Evolutionary conservation across 1,284 basidiomycete species (phyloP).

Genomic region (Leucoagaricus sp.): DNA sequence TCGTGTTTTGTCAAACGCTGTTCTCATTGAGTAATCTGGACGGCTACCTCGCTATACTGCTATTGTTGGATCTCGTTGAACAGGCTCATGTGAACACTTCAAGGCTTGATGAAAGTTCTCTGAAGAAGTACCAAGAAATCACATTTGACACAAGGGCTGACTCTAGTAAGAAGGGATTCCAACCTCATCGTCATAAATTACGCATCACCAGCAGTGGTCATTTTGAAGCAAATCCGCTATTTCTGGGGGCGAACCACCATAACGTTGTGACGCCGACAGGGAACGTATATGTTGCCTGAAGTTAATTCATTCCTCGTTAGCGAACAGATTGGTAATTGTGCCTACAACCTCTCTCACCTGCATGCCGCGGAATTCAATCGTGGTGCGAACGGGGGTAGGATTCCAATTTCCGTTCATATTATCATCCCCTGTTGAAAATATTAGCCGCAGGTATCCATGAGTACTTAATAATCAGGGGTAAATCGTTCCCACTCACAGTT

Average conservation of each 20-base stretch:
- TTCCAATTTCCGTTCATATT: conserved; percentile 47
- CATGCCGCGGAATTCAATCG: conserved; percentile 70
- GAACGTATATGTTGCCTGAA: conserved; percentile 63
- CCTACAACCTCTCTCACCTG: conserved; percentile 43
- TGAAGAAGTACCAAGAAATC: no score
- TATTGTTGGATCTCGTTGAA: background rate
- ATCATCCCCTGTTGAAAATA: conserved; percentile 25
- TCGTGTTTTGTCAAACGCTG: conserved; percentile 4
- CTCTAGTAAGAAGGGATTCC: no score
- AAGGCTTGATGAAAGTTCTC: no score
- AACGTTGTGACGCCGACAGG: conserved; percentile 60
- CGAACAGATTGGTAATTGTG: background rate
- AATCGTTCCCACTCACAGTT: conserved; percentile 44
- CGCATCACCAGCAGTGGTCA: background rate
- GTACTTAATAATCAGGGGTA: no score
- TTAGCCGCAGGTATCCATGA: background rate
- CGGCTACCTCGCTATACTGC: background rate
- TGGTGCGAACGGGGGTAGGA: conserved; percentile 59
- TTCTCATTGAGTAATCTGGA: conserved; percentile 5
- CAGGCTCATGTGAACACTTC: no score
- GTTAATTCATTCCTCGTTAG: background rate
- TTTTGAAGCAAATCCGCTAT: background rate
- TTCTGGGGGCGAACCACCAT: conserved; percentile 41
- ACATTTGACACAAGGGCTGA: no score
- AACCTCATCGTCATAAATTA: no score